phyloP scores from a whole-genome alignment of 2,329 filamentous ascomycete genomes.

The Cytospora schulzeri region DNA sequence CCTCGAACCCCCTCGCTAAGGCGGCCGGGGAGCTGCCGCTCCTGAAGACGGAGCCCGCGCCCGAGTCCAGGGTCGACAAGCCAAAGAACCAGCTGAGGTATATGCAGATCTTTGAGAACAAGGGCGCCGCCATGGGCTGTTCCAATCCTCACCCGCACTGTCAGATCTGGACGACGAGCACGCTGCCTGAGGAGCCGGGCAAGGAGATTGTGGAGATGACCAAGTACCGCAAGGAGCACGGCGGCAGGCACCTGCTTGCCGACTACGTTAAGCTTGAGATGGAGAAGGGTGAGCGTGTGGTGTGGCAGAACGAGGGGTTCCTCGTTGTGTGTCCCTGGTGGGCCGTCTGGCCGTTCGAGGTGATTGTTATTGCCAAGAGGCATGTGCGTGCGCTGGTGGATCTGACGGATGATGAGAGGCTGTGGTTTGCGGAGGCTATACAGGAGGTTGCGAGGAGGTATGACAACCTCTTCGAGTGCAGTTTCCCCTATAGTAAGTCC shows the following conservation, averaged over 20 bases:
- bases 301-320: conserved; percentile 86
- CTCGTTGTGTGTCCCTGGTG: conserved; percentile 94
- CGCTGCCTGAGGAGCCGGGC: conserved; percentile 83
- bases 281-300: conserved; percentile 78
- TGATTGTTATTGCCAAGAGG: conserved; percentile 81
- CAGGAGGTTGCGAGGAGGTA: conserved; percentile 88
- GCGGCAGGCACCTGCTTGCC: conserved; percentile 73
- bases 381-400: conserved; percentile 87
- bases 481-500: conserved; percentile 86
- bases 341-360: conserved; percentile 97
- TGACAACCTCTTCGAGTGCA: conserved; percentile 96
- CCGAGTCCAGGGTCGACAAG: conserved; percentile 43
- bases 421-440: conserved; percentile 78
- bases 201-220: conserved; percentile 77
- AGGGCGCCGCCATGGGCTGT: conserved; percentile 96
- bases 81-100: conserved; percentile 83
- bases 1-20: conserved; percentile 63
- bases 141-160: conserved; percentile 98
- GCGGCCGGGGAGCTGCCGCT: conserved; percentile 44
- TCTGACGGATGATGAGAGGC: conserved; percentile 69
- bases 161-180: conserved; percentile 93
- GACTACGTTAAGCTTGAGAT: conserved; percentile 87
- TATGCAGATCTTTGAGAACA: conserved; percentile 99
- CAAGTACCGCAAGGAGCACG: conserved; percentile 74
- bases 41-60: conserved; percentile 38